phyloP scores from a whole-genome alignment of 176 grass and related monocot genomes.

The Phragmites australis region DNA sequence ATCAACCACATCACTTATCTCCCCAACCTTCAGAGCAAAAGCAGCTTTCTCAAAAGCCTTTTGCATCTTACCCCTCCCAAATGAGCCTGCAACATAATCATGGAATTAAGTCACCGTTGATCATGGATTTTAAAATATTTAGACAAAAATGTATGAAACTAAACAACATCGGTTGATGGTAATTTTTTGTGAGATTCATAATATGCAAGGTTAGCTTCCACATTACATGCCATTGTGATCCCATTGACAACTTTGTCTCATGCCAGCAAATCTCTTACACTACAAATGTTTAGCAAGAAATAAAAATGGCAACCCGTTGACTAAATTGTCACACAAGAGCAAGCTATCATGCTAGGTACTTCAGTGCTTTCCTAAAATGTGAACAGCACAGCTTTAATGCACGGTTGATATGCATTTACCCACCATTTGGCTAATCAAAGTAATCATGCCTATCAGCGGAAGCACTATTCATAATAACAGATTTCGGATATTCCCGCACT shows the following conservation, averaged over 20 bases:
- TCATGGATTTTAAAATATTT: not conserved
- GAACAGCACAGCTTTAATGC: not conserved
- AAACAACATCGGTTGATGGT: not conserved
- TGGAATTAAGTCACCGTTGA: not conserved
- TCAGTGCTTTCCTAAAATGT: not conserved
- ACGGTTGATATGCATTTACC: not conserved
- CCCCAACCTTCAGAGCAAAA: conserved; percentile 71
- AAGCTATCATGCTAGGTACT: not conserved
- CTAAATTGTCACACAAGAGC: not conserved
- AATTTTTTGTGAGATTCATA: not conserved
- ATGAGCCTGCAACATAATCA: conserved; percentile 56
- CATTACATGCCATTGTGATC: not conserved
- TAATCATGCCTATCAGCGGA: not conserved
- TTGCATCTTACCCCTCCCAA: conserved; percentile 87
- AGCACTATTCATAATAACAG: not conserved
- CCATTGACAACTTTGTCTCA: not conserved
- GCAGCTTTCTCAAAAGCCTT: conserved; percentile 83
- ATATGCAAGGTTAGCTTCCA: not conserved
- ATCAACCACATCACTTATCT: conserved; percentile 78
- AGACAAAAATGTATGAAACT: not conserved
- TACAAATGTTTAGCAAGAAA: not conserved
- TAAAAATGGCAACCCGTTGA: not conserved
- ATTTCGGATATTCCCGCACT: not conserved
- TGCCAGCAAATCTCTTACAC: not conserved
- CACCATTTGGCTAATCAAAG: not conserved